These are phyloP conservation scores for Raphidocelis subcapitata DNA, from an alignment of 139 green algal species.

Conservation along the genomic window DNA sequence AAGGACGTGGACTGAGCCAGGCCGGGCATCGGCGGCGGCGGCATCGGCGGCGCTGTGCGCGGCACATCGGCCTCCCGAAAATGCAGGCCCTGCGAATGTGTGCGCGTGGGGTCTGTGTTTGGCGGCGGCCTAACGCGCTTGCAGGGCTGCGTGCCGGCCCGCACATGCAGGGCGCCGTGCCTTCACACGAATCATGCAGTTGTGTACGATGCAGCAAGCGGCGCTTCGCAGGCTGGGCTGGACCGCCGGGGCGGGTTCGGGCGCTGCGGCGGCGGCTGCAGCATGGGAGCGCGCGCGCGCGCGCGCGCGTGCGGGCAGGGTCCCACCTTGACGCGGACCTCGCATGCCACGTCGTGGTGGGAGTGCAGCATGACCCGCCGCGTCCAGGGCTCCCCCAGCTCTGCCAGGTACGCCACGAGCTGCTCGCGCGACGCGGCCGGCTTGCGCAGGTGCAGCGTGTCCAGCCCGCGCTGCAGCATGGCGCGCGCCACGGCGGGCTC, in stretches of 20 bases:
- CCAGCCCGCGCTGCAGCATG: slow-evolving; percentile 20
- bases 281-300: background rate
- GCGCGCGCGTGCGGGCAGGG: background rate
- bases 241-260: too few species aligned
- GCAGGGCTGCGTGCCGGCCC: too few species aligned
- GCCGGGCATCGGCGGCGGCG: background rate
- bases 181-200: too few species aligned
- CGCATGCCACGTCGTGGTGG: slow-evolving; percentile 23
- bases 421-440: slow-evolving; percentile 3
- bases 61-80: slow-evolving; percentile 24
- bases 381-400: slow-evolving; percentile 4
- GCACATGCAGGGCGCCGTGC: too few species aligned
- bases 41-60: background rate
- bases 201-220: too few species aligned
- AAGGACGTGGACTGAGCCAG: slow-evolving; percentile 33
- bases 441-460: slow-evolving; percentile 40
- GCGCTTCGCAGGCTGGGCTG: too few species aligned
- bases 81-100: slow-evolving; percentile 33
- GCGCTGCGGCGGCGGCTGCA: too few species aligned
- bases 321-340: slow-evolving; percentile 21
- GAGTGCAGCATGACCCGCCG: slow-evolving; percentile 31
- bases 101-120: background rate
- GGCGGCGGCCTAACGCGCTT: too few species aligned
- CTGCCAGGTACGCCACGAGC: slow-evolving; percentile 22
- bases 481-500: background rate